Evolutionary conservation across 2,329 filamentous ascomycete species (phyloP), one percentile per base, ranked within the genome.

Genomic region (Xylaria sp.): DNA sequence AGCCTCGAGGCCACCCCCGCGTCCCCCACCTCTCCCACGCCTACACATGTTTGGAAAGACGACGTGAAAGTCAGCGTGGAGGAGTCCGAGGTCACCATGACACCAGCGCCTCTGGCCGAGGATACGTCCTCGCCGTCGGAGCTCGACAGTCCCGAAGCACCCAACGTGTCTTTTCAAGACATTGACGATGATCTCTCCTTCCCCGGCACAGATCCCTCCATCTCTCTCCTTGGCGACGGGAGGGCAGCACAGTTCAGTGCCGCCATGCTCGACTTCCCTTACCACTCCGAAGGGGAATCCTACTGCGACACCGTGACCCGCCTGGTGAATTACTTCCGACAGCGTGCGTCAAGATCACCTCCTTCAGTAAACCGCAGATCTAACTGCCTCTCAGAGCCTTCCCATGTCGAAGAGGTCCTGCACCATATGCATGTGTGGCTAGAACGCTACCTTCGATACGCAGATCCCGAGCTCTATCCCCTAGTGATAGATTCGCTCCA

Each of bases 351-450:
- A 42, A 18, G 24, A 41, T 21, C 24, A 16, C 24, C 22, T 45
- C 39, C n/a, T 16, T 42, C 19, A 26, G 42, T 9, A 17, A 42
- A 67, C 50, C 57, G 56, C 21, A 44, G 62, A 73, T 56, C 69
- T 74, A 59, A 73, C 58, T 47, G 34, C 17, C 42, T 18, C 37
- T 6, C 48, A 81, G 77, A 80, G 60, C 62, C 68, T 11, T 53
- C 71, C 2, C 66, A 76, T 59, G 78, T 80, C 26, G 74, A 77
- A 17, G 70, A 74, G 11, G 72, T 79, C 20, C 66, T 84, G 18
- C 63, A 69, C 17, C 70, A 71, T 45, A 53, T 87, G 13, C 70
- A 74, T 17, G 67, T 69, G 5, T 87, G 83, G 82, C 73, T 85
- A 20, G 72, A 76, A 7, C 69, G 66, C 16, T 84, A 78, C 64